Evolutionary conservation across 352 stramenopile genomes (phyloP).

Genomic region (Phytopythium montanum): DNA sequence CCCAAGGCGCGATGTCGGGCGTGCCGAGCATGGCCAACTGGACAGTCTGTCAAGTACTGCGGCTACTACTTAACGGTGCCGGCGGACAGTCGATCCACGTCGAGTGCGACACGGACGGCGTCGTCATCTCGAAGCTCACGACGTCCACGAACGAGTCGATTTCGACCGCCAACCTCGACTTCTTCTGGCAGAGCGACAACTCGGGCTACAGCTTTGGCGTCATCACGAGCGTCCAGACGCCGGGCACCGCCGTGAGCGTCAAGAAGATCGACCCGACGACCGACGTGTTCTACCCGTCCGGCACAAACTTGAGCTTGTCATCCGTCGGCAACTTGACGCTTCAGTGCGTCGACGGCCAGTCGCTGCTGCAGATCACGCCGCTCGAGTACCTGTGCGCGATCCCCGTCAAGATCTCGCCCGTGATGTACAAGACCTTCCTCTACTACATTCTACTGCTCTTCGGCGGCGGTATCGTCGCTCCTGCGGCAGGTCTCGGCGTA

Average conservation of each 20-base stretch:
- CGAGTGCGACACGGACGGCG: constrained; percentile 21
- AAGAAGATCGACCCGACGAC: constrained; percentile 56
- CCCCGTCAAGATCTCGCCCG: constrained; percentile 44
- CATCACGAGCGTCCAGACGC: constrained; percentile 56
- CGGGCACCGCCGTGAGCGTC: constrained; percentile 54
- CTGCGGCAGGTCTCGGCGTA: constrained; percentile 49
- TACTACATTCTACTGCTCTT: constrained; percentile 77
- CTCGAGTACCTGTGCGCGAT: constrained; percentile 60
- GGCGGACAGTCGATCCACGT: constrained; percentile 37
- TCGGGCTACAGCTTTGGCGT: constrained; percentile 54
- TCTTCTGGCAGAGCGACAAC: constrained; percentile 66
- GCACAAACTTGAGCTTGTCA: constrained; percentile 22
- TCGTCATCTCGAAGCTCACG: constrained; percentile 52
- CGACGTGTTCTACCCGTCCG: constrained; percentile 47
- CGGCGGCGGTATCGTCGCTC: constrained; percentile 64
- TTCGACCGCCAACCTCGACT: constrained; percentile 40
- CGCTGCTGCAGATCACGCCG: constrained; percentile 39
- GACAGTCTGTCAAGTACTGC: constrained; percentile 49
- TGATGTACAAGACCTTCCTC: constrained; percentile 52
- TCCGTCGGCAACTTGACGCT: constrained; percentile 48
- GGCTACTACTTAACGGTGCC: constrained; percentile 72
- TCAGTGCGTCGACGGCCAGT: constrained; percentile 36
- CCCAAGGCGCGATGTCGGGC: no score
- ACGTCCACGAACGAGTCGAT: constrained; percentile 38
- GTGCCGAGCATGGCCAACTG: constrained; percentile 45